Evolutionary conservation across 495 filamentous ascomycete genomes (phyloP), one percentile per base, ranked within the genome.

Genomic region (Aspergillus sparsus): DNA sequence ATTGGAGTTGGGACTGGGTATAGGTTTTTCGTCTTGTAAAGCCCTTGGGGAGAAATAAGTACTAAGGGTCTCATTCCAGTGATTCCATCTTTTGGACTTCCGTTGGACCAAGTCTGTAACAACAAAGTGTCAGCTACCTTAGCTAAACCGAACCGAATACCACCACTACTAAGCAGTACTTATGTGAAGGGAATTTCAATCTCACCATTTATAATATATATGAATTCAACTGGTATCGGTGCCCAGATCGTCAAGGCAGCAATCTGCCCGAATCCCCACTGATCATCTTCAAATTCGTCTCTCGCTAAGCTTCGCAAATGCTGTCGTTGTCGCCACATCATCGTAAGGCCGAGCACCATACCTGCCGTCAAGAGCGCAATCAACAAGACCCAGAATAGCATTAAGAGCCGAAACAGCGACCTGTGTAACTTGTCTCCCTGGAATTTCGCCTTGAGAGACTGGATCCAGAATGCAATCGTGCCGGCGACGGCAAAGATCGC

Each of bases 191-290:
- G 7, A 5, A 2, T 15, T 27, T 27, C 21, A 27, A 27, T 27
- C 55, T 51, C 46, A 58, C 55, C 55, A 42, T 58, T 58, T 5
- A 58, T 16, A 39, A 58, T 50, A 51, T 58, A 51, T 0, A 58
- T 9, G 3, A 58, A 16, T 31, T 58, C 55, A 6, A 58, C 55
- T 7, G 34, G 46, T 1, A 58, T 51, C 12, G 55, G 55, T 11
- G 55, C 55, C 55, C 55, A 58, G 15, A 58, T 58, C 4, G 55
- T 58, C 46, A 58, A 32, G 11, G 55, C 55, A 0, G 55, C 55
- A 58, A 58, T 58, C 46, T 58, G 55, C 16, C 55, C 55, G 46
- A 58, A 58, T 6, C 55, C 55, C 55, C 55, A 58, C 34, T 49
- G 15, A 37, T 58, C 56, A 52, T 58, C 56, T 37, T 58, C 47